Conservation (phyloP, 1,284 basidiomycete genomes). For the Bjerkandera adusta region DNA sequence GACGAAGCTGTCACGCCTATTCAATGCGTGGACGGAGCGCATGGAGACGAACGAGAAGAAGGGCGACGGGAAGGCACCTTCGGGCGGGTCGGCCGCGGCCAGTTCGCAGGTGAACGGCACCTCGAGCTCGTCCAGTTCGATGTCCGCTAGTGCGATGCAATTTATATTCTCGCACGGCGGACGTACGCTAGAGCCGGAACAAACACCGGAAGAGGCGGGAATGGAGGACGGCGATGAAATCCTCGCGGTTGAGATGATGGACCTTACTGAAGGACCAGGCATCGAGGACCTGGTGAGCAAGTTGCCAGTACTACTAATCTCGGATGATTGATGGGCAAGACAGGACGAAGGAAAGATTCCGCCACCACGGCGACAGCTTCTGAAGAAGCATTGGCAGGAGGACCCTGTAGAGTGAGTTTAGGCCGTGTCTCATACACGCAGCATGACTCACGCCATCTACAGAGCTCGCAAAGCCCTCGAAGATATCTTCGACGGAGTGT, state of each 20-base stretch:
- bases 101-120: constrained; percentile 42
- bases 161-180: constrained; percentile 83
- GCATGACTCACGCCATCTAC: constrained; percentile 13
- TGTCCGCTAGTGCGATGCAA: constrained; percentile 42
- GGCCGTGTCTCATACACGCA: constrained; percentile 3
- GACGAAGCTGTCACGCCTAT: constrained; percentile 75
- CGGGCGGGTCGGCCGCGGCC: constrained; percentile 13
- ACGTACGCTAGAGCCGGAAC: constrained; percentile 66
- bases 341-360: constrained; percentile 57
- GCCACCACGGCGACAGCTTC: constrained; percentile 55
- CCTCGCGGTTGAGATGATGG: constrained; percentile 82
- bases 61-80: constrained; percentile 19
- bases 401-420: constrained; percentile 64
- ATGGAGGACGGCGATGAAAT: constrained; percentile 86
- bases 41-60: constrained; percentile 53
- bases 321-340: neutral
- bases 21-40: constrained; percentile 82
- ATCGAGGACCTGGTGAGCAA: constrained; percentile 59
- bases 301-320: constrained; percentile 1
- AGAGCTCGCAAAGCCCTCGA: constrained; percentile 73
- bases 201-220: constrained; percentile 79
- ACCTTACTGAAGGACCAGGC: constrained; percentile 66
- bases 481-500: constrained; percentile 81
- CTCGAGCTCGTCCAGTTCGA: constrained; percentile 38
- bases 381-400: constrained; percentile 76